Evolutionary conservation across 2,329 filamentous ascomycete genomes (phyloP).

Genomic region (Leptographium radiaticola): DNA sequence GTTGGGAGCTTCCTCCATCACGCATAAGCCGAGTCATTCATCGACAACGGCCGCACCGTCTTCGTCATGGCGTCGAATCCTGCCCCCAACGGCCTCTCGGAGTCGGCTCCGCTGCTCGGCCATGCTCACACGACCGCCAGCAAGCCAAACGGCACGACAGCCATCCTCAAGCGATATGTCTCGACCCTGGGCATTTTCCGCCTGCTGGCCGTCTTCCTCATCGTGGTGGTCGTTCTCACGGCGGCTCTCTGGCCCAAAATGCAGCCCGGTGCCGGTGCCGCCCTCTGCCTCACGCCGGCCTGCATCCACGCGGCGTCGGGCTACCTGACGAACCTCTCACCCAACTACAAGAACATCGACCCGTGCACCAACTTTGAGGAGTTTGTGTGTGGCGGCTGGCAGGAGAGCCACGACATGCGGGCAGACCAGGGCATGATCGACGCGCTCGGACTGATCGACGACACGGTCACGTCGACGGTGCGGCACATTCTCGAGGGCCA

Average conservation of each 20-base stretch:
- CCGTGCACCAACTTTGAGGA: slow-evolving; percentile 42
- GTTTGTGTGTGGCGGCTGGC: slow-evolving; percentile 52
- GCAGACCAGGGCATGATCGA: slow-evolving; percentile 49
- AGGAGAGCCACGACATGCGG: slow-evolving; percentile 49
- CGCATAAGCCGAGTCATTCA: too few species aligned
- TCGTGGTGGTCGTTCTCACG: not conserved
- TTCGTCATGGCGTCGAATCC: not conserved
- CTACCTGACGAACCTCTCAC: slow-evolving; percentile 48
- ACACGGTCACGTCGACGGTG: slow-evolving; percentile 43
- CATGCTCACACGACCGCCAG: too few species aligned
- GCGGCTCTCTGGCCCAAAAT: slow-evolving; percentile 1
- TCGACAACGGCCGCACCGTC: not conserved
- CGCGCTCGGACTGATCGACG: slow-evolving; percentile 46
- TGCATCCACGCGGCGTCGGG: slow-evolving; percentile 51
- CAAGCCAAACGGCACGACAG: not conserved
- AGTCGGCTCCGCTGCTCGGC: not conserved
- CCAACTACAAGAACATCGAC: slow-evolving; percentile 47
- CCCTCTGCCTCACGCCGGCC: slow-evolving; percentile 41
- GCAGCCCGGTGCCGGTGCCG: slow-evolving; percentile 5
- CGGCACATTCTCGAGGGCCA: slow-evolving; percentile 50
- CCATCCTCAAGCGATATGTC: not conserved
- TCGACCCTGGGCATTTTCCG: not conserved
- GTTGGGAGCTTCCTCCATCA: too few species aligned
- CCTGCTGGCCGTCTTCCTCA: not conserved
- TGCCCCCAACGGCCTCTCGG: not conserved